These are phyloP conservation scores for Pyrenophora teres DNA, from an alignment of 2,329 filamentous ascomycete genomes.

Conservation along the genomic window DNA sequence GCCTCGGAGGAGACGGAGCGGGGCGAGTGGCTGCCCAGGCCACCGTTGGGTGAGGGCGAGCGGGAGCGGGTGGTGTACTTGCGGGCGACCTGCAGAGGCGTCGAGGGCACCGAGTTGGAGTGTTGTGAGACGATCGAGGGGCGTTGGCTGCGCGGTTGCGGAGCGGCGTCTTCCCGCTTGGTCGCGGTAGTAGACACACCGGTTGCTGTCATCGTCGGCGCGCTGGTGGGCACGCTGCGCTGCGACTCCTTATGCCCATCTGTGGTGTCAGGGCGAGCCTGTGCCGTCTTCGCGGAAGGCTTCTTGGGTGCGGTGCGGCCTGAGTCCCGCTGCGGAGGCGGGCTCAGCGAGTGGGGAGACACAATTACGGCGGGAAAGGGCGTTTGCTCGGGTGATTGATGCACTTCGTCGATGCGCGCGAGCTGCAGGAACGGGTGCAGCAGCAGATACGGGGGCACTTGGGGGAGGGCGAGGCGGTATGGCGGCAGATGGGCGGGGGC, in stretches of 20 bases:
- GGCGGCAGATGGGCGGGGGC: slow-evolving; percentile 15
- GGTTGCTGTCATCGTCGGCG: slow-evolving; percentile 47
- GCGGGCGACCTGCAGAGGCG: slow-evolving; percentile 84
- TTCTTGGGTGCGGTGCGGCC: slow-evolving; percentile 39
- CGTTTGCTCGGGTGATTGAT: slow-evolving; percentile 24
- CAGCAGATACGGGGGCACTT: slow-evolving; percentile 27
- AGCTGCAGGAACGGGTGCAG: slow-evolving; percentile 39
- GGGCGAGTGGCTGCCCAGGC: slow-evolving; percentile 79
- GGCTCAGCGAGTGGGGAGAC: slow-evolving; percentile 45
- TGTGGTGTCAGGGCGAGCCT: slow-evolving; percentile 39
- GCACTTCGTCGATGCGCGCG: slow-evolving; percentile 36
- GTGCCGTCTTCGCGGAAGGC: slow-evolving; percentile 30
- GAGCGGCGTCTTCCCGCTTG: slow-evolving; percentile 33
- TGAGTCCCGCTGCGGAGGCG: slow-evolving; percentile 41
- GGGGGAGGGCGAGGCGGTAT: slow-evolving; percentile 2
- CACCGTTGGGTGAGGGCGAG: slow-evolving; percentile 76
- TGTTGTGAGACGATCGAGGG: slow-evolving; percentile 64
- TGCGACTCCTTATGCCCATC: slow-evolving; percentile 45
- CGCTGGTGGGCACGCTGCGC: slow-evolving; percentile 42
- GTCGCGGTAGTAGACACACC: slow-evolving; percentile 32
- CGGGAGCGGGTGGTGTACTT: slow-evolving; percentile 78
- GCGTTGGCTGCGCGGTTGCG: slow-evolving; percentile 44
- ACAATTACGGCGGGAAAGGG: slow-evolving; percentile 45
- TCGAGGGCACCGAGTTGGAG: slow-evolving; percentile 91
- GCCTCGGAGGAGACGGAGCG: slow-evolving; percentile 90